Evolutionary conservation across 2,329 filamentous ascomycete species (phyloP), one percentile per base, ranked within the genome.

Genomic region (Myriosclerotinia duriaeana): DNA sequence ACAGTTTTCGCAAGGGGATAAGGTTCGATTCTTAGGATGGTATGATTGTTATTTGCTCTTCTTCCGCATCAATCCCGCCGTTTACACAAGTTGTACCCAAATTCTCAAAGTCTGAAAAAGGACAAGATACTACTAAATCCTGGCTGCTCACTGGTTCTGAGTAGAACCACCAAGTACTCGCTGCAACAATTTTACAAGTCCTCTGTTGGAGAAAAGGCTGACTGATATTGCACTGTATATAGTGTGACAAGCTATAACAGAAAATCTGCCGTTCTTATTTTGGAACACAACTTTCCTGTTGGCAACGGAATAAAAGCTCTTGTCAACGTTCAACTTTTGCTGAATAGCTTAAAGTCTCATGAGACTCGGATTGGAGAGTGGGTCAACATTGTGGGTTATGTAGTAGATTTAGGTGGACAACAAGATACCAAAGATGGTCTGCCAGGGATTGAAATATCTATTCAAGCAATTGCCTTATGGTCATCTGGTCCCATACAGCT

Each of bases 1-100:
- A 30, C 67, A 62, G 12, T 70, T 70, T 53, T 50, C 65, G 26
- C 66, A 65, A 42, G 74, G 71, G 9, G 85, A 87, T n/a, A 98
- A 98, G 79, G 89, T 97, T 68, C 89, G 94, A 69, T 96, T 98
- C 77, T 79, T 98, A 61, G 93, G 92, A 78, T 97, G 93, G 94
- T 97, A 83, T 80, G 87, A 79, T 5, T 46, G 20, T 22, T 2
- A 42, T 64, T 59, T 66, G 44, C 20, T 15, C n/a, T 26, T 8
- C 22, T 26, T 38, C 12, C n/a, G 15, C 17, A n/a, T 5, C 17
- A 20, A 42, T 14, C 22, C 38, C 20, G 38, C n/a, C 38, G 14
- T 61, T 20, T 6, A 22, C n/a, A 26, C n/a, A 50, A 61, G n/a
- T 2, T 50, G 9, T 61, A 61, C n/a, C 9, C 15, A 48, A 20